phyloP scores from a whole-genome alignment of 192 early-diverging fungal species.

The Podila minutissima region DNA sequence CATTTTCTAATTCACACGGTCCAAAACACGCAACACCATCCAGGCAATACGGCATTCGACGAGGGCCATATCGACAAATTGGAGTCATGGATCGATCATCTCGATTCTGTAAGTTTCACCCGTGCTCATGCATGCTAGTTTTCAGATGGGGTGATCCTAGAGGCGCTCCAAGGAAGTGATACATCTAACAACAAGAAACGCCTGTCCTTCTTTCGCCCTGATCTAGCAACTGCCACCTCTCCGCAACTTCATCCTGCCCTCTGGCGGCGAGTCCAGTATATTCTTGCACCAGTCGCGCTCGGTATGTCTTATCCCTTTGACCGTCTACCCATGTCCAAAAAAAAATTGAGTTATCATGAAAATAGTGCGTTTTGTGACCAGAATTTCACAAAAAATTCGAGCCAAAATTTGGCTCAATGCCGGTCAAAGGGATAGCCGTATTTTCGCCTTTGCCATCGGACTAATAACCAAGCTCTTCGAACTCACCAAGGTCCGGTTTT shows the following conservation, averaged over 20 bases:
- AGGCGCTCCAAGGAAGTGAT: not conserved
- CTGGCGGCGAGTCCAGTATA: conserved; percentile 85
- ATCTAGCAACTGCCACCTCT: conserved; percentile 51
- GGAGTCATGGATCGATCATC: conserved; percentile 88
- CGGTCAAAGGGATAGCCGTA: too few species aligned
- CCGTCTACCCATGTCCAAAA: too few species aligned
- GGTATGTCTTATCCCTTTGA: conserved; percentile 51
- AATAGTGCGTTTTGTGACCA: too few species aligned
- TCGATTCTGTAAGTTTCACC: conserved; percentile 57
- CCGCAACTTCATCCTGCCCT: conserved; percentile 64
- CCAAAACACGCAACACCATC: too few species aligned
- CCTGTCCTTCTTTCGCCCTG: not conserved
- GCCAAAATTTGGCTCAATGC: too few species aligned
- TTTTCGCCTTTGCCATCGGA: too few species aligned
- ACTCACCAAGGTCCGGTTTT: not conserved
- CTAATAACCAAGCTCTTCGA: not conserved
- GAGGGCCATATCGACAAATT: conserved; percentile 69
- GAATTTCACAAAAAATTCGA: too few species aligned
- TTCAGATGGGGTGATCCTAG: not conserved
- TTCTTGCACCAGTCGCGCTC: conserved; percentile 86
- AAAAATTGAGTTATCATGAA: too few species aligned
- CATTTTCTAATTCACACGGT: too few species aligned
- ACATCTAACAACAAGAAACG: conserved; percentile 59
- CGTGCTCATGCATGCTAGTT: conserved; percentile 61
- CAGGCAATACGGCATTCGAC: conserved; percentile 82